Percentiles rank a stretch among this genome's conserved stretches.
Conservation (phyloP, 1,284 basidiomycete species). For the Coniferiporia sulphurascens region DNA sequence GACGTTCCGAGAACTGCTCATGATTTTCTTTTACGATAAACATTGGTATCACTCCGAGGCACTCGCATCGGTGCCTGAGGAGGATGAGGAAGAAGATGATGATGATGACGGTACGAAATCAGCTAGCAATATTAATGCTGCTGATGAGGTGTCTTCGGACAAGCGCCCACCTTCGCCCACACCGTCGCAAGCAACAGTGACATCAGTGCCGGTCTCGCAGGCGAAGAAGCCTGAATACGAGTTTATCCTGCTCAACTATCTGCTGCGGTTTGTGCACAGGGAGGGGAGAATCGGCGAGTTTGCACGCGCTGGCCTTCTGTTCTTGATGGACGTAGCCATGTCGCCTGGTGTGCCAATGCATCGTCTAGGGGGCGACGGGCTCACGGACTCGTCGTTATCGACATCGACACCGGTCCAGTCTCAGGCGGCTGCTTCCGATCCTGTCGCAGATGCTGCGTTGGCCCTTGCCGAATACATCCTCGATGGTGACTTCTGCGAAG, state of each 20-base stretch:
- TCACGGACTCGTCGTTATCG: constrained; percentile 28
- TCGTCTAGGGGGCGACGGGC: constrained; percentile 33
- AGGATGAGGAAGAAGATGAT: constrained; percentile 49
- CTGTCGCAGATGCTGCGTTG: constrained; percentile 75
- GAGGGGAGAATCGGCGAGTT: constrained; percentile 94
- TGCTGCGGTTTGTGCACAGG: constrained; percentile 91
- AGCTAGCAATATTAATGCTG: constrained; percentile 26
- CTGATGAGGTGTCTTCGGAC: constrained; percentile 14
- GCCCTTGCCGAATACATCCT: constrained; percentile 91
- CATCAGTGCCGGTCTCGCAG: constrained; percentile 40
- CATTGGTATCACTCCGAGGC: constrained; percentile 74
- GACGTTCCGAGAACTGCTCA: constrained; percentile 83
- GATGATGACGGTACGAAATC: constrained; percentile 33
- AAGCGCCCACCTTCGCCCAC: constrained; percentile 45
- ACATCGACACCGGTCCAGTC: constrained; percentile 11
- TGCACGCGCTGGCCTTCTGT: constrained; percentile 86
- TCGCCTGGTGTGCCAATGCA: constrained; percentile 55
- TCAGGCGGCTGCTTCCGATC: constrained; percentile 42
- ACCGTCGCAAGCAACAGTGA: constrained; percentile 55
- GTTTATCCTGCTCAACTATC: constrained; percentile 92
- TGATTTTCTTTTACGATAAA: constrained; percentile 96
- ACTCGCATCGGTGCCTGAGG: constrained; percentile 63
- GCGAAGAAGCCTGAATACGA: constrained; percentile 83
- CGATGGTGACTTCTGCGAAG: constrained; percentile 95
- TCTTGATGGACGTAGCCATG: constrained; percentile 94